phyloP scores from a whole-genome alignment of 2,329 filamentous ascomycete species.

The Cordyceps cateniannulata region DNA sequence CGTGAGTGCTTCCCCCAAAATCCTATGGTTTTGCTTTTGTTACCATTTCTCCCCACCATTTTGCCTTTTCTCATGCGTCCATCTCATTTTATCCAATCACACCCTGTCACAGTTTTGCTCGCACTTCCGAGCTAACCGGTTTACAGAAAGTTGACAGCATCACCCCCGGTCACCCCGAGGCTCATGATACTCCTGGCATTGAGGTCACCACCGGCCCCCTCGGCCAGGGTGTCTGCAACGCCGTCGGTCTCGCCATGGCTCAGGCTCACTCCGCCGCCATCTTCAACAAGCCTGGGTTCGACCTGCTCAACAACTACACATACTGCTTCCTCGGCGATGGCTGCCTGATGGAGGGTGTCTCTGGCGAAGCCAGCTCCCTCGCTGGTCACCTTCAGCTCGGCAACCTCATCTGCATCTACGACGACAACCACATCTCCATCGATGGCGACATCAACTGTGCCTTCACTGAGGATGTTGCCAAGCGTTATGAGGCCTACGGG shows the following conservation, averaged over 20 bases:
- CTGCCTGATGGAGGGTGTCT: constrained; percentile 97
- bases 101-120: background rate
- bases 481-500: constrained; percentile 94
- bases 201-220: constrained; percentile 98
- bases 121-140: background rate
- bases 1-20: constrained; percentile 49
- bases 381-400: constrained; percentile 96
- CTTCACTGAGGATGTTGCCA: constrained; percentile 93
- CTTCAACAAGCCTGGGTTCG: constrained; percentile 96
- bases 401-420: constrained; percentile 94
- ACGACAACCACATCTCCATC: constrained; percentile 96
- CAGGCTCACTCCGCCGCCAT: constrained; percentile 83
- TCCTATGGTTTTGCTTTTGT: too few relatives aligned
- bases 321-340: constrained; percentile 96
- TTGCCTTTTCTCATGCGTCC: too few relatives aligned
- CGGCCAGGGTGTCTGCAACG: constrained; percentile 94
- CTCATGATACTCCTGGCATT: constrained; percentile 91
- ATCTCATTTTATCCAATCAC: too few relatives aligned
- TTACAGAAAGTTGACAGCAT: constrained; percentile 55
- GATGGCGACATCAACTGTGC: constrained; percentile 94
- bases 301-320: constrained; percentile 93
- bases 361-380: constrained; percentile 82
- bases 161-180: constrained; percentile 92
- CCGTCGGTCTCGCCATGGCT: constrained; percentile 94
- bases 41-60: background rate